Base-by-base conservation (phyloP, 2,329 filamentous ascomycete genomes). In the Rutstroemia sp. region DNA sequence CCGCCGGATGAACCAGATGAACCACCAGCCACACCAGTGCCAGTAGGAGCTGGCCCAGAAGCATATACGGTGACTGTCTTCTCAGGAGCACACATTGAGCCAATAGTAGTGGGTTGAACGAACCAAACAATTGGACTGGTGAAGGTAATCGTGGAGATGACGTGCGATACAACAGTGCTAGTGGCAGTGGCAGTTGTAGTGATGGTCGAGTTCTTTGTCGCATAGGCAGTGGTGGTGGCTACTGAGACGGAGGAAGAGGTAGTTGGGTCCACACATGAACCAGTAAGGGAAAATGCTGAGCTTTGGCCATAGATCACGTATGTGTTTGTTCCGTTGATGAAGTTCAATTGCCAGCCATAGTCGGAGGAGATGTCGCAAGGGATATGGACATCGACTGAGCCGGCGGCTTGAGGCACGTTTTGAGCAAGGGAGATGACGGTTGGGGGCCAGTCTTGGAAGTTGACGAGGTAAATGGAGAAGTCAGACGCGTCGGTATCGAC, bases 301-400 rank as follows among this genome's bases (percentile, higher is more conserved):
- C 39, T 48, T 34, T 55, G 53, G 6, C 45, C 53, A 39, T 55
- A 55, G 46, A 55, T 55, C 5, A 55, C 53, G 8, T 55, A 55
- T 10, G 53, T 55, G 6, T 55, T 55, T 10, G 53, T 55, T n/a
- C 53, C 53, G 12, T 55, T 55, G 53, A 55, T 55, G 53, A 55
- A 55, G 25, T 55, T 55, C 8, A 55, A 9, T 50, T 55, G 53
- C 53, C 53, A 55, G 27, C 53, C 53, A 17, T 55, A 55, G 25
- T 50, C 46, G 42, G 36, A 50, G 1, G 5, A 39, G 9, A 50
- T 16, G 8, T 36, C 16, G 16, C 53, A 55, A 19, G 53, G 53
- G 12, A 55, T 55, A 1, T 17, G 38, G 19, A 55, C 46, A 12
- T 55, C 53, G 14, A 55, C 16, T 5, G 46, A 39, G 5, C 21